These are phyloP conservation scores for Coniosporium apollinis DNA, from an alignment of 495 filamentous ascomycete genomes.

Conservation along the genomic window DNA sequence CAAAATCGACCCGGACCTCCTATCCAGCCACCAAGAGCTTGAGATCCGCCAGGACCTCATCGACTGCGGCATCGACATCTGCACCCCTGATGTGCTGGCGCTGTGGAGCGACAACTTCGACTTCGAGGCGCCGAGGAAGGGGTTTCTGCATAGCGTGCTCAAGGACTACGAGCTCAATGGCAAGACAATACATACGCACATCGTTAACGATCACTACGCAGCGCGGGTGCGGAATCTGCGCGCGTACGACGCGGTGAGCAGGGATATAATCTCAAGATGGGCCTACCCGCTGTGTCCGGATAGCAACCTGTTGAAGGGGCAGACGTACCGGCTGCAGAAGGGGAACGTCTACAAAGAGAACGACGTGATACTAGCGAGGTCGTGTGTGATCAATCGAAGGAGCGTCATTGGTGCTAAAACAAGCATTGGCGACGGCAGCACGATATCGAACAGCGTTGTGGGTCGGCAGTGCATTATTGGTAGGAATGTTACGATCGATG, in stretches of 20 bases:
- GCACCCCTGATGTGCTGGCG: conserved; percentile 84
- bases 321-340: conserved; percentile 52
- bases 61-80: conserved; percentile 94
- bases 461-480: conserved; percentile 77
- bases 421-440: conserved; percentile 53
- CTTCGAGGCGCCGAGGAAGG: conserved; percentile 71
- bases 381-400: conserved; percentile 43
- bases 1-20: conserved; percentile 56
- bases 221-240: conserved; percentile 70
- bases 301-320: conserved; percentile 60
- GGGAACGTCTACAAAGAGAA: conserved; percentile 55
- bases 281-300: conserved; percentile 89
- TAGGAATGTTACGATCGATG: conserved; percentile 56
- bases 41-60: conserved; percentile 78
- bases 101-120: conserved; percentile 97
- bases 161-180: conserved; percentile 95
- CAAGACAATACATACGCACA: conserved; percentile 85
- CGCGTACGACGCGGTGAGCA: conserved; percentile 81
- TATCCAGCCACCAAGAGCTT: conserved; percentile 44
- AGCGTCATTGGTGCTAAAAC: conserved; percentile 63
- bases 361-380: conserved; percentile 53
- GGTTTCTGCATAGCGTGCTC: conserved; percentile 79
- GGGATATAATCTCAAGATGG: conserved; percentile 75
- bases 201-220: conserved; percentile 60
- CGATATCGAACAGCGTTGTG: conserved; percentile 54